Percentiles rank a stretch among this genome's conserved stretches.
Evolutionary conservation across 371 early-diverging fungal genomes (phyloP).

Genomic region (Gilbertella persicaria): DNA sequence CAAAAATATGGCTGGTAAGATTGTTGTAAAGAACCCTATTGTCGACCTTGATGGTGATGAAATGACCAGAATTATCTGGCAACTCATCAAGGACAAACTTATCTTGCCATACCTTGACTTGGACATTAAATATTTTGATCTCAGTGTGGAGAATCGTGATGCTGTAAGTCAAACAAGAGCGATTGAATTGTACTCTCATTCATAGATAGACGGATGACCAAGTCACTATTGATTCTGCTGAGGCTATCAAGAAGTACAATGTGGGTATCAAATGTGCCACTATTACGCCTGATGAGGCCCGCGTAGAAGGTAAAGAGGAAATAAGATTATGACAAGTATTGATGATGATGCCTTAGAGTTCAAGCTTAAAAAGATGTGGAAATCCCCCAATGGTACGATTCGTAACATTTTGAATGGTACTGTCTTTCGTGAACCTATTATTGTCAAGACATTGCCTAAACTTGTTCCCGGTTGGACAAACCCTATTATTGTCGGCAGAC

Average conservation of each 20-base stretch:
- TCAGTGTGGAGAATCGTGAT: slow-evolving; percentile 92
- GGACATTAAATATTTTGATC: slow-evolving; percentile 95
- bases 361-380: slow-evolving; percentile 95
- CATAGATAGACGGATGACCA: slow-evolving; percentile 84
- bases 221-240: slow-evolving; percentile 95
- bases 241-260: slow-evolving; percentile 95
- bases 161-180: slow-evolving; percentile 43
- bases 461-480: slow-evolving; percentile 95
- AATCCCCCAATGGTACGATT: slow-evolving; percentile 97
- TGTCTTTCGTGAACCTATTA: slow-evolving; percentile 97
- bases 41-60: slow-evolving; percentile 97
- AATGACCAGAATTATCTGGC: slow-evolving; percentile 96
- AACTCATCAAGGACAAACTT: slow-evolving; percentile 90
- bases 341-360: slow-evolving; percentile 84
- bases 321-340: not conserved
- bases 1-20: slow-evolving; percentile 37
- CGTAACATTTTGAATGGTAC: slow-evolving; percentile 96
- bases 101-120: slow-evolving; percentile 91
- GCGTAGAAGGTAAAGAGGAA: slow-evolving; percentile 75
- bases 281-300: slow-evolving; percentile 96
- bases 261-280: slow-evolving; percentile 99
- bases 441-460: slow-evolving; percentile 86
- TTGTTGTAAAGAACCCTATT: slow-evolving; percentile 81
- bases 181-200: not conserved
- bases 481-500: slow-evolving; percentile 95